Conservation (phyloP, 345 rosid genomes). For the Anastatica hierochuntica region DNA sequence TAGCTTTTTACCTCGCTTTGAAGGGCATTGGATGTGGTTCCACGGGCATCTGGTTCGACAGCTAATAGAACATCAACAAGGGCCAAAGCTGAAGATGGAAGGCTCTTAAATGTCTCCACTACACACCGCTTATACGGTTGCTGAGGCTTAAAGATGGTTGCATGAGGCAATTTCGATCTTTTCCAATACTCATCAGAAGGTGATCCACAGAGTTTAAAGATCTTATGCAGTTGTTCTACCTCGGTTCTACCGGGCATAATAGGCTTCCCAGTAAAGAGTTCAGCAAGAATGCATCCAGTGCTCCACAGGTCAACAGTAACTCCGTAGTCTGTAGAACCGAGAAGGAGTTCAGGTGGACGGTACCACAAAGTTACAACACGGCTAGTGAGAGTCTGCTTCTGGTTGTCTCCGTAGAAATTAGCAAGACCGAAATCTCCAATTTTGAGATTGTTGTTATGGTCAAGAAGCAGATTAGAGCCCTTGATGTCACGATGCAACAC, state of each 20-base stretch:
- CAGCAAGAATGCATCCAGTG: constrained; percentile 58
- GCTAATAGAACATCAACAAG: constrained; percentile 49
- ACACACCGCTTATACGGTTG: constrained; percentile 51
- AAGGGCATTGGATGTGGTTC: constrained; percentile 45
- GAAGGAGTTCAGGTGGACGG: constrained; percentile 61
- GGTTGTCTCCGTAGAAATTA: constrained; percentile 26
- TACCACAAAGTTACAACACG: constrained; percentile 72
- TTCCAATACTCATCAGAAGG: constrained; percentile 70
- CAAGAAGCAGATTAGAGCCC: constrained; percentile 54
- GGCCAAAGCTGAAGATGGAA: constrained; percentile 44
- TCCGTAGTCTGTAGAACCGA: constrained; percentile 53
- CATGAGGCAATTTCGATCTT: constrained; percentile 47
- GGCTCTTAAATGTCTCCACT: constrained; percentile 43
- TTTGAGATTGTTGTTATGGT: constrained; percentile 45
- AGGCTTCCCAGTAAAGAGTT: constrained; percentile 55
- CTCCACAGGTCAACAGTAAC: constrained; percentile 65
- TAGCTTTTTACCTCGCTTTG: constrained; percentile 37
- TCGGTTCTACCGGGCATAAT: constrained; percentile 72
- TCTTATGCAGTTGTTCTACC: constrained; percentile 67
- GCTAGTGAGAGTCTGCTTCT: constrained; percentile 54
- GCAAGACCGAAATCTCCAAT: constrained; percentile 65
- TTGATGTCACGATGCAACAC: constrained; percentile 63
- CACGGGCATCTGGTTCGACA: constrained; percentile 44
- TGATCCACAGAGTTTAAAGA: constrained; percentile 68
- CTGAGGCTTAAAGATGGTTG: constrained; percentile 57